Evolutionary conservation across 1,284 basidiomycete genomes (phyloP), one percentile per base, ranked within the genome.

Genomic region (Tilletia indica): DNA sequence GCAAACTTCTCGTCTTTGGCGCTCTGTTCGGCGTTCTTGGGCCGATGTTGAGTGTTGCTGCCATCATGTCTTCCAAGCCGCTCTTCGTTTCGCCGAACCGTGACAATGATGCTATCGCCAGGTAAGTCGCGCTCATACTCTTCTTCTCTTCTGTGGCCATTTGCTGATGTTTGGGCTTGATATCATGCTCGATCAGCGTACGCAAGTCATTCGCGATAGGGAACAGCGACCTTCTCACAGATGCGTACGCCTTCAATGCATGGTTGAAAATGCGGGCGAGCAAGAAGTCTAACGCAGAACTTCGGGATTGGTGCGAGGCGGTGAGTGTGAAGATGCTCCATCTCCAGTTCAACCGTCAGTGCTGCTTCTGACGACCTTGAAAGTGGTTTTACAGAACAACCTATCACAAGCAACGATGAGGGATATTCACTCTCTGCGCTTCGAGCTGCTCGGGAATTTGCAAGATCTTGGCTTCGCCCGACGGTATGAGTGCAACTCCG

Each of bases 141-240:
- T 2, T 45, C 25, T 5, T 1, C 2, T 4, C 36, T 69, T 64
- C 42, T 21, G 11, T 66, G 4, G 42, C 21, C 42, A n/a, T 31
- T 19, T 56, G 45, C 67, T 68, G 4, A 36, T 39, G 14, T 19
- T 3, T 58, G 21, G 45, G 1, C 54, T 4, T 25, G 34, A 11
- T 70, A 67, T 47, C 14, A 31, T 31, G 25, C 31, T n/a, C 25
- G 36, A 34, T 14, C 76, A 93, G 91, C 74, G 91, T 92, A 3
- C 88, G 91, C 72, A 87, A 88, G 64, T 87, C 87, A 11, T 94
- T 94, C 79, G 86, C 89, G 9, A 87, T 86, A 12, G 90, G 87
- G n/a, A 89, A 91, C 72, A 95, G 93, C 76, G 95, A 97, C 81
- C 87, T 97, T 4, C 86, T 97, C 38, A 93, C 93, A 0, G 92